Conservation (phyloP, 352 stramenopile species). For the Globisporangium paddicum region DNA sequence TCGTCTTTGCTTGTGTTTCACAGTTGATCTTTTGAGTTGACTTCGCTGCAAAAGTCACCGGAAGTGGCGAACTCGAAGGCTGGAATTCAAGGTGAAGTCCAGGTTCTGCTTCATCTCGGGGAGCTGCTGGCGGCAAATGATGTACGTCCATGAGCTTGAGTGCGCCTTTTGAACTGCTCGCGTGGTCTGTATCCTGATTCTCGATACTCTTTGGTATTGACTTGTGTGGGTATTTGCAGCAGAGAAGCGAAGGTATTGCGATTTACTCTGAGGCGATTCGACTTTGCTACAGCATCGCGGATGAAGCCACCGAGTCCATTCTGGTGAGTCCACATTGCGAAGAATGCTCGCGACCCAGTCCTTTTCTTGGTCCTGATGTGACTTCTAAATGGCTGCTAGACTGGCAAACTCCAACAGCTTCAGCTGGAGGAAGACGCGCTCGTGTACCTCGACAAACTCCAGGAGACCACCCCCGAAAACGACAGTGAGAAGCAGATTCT, state of each 20-base stretch:
- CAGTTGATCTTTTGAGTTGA: background rate
- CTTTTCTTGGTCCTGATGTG: background rate
- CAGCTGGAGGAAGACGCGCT: constrained; percentile 27
- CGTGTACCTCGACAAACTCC: constrained; percentile 20
- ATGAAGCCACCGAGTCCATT: constrained; percentile 40
- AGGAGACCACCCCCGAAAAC: constrained; percentile 9
- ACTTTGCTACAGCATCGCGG: constrained; percentile 35
- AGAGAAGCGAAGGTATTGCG: constrained; percentile 24
- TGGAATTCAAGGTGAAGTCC: constrained; percentile 33
- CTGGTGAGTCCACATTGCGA: constrained; percentile 18
- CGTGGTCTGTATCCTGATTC: background rate
- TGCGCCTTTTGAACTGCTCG: background rate
- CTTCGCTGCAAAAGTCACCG: constrained; percentile 15
- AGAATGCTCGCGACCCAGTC: too few species aligned
- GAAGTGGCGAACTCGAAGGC: constrained; percentile 24
- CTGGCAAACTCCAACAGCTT: constrained; percentile 32
- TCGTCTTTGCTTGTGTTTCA: background rate
- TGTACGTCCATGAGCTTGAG: too few species aligned
- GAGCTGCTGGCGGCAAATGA: constrained; percentile 26
- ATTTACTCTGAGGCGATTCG: constrained; percentile 36
- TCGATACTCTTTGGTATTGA: background rate
- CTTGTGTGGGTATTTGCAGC: constrained; percentile 13
- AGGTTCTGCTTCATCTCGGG: constrained; percentile 41
- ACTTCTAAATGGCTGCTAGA: constrained; percentile 23
- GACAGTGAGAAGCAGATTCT: constrained; percentile 32